These are phyloP conservation scores for Boletus coccyginus DNA, from an alignment of 768 basidiomycete genomes.

Conservation along the genomic window DNA sequence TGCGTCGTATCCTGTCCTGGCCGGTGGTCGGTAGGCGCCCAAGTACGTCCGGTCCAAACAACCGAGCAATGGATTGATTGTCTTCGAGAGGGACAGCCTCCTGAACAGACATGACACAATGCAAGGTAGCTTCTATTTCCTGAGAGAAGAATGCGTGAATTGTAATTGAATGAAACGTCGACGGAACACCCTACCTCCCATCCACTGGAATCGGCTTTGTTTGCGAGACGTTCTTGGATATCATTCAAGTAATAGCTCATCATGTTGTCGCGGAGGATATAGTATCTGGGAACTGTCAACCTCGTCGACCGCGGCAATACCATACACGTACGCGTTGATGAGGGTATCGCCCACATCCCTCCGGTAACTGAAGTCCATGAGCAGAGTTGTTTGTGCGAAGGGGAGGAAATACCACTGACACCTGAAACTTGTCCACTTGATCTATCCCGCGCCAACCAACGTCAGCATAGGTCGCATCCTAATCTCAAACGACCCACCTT, in stretches of 20 bases:
- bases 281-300: conserved; percentile 54
- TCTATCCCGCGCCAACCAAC: conserved; percentile 40
- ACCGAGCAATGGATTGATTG: conserved; percentile 49
- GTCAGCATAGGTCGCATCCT: background rate
- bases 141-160: conserved; percentile 30
- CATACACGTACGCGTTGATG: conserved; percentile 71
- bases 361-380: conserved; percentile 55
- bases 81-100: conserved; percentile 74
- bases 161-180: background rate
- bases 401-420: conserved; percentile 44
- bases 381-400: background rate
- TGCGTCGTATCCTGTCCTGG: conserved; percentile 65
- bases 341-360: conserved; percentile 85
- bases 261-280: conserved; percentile 84
- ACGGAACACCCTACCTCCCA: conserved; percentile 66
- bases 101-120: conserved; percentile 83
- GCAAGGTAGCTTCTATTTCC: conserved; percentile 85
- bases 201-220: conserved; percentile 41
- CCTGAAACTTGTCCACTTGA: conserved; percentile 74
- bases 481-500: conserved; percentile 47
- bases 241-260: conserved; percentile 67
- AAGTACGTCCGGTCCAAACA: conserved; percentile 75
- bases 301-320: background rate
- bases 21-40: conserved; percentile 65
- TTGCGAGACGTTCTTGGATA: conserved; percentile 51